Evolutionary conservation across 2,329 filamentous ascomycete genomes (phyloP).

Genomic region (Penicillium glabrum): DNA sequence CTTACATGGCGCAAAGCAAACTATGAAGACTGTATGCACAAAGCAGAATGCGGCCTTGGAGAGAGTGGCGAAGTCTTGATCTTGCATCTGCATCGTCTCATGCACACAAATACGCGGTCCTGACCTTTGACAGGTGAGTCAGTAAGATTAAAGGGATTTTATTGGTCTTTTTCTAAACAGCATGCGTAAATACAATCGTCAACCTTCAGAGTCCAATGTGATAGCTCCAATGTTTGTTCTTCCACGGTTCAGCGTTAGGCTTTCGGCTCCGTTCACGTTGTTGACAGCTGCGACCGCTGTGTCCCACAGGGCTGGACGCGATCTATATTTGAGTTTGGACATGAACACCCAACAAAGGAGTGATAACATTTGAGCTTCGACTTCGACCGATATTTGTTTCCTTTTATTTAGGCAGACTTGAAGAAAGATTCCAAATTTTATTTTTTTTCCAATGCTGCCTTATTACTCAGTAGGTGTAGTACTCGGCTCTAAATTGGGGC

Average conservation of each 20-base stretch:
- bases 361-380: neutral
- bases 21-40: neutral
- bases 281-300: neutral
- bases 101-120: neutral
- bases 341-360: neutral
- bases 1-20: neutral
- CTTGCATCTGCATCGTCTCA: neutral
- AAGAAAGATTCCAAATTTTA: too few relatives aligned
- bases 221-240: neutral
- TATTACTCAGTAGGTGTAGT: too few relatives aligned
- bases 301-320: neutral
- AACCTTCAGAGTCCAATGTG: neutral
- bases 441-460: too few relatives aligned
- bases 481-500: too few relatives aligned
- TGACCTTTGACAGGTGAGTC: neutral
- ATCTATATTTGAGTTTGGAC: conserved; percentile 1
- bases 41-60: neutral
- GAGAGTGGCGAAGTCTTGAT: neutral
- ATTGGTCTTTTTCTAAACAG: neutral
- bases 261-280: neutral
- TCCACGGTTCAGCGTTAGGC: neutral
- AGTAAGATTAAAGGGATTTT: neutral
- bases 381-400: neutral
- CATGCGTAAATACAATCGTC: neutral
- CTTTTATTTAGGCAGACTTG: too few relatives aligned